Percentiles rank a stretch among this genome's conserved stretches.
Evolutionary conservation across 2,329 filamentous ascomycete species (phyloP).

Genomic region (Clonostachys byssicola): DNA sequence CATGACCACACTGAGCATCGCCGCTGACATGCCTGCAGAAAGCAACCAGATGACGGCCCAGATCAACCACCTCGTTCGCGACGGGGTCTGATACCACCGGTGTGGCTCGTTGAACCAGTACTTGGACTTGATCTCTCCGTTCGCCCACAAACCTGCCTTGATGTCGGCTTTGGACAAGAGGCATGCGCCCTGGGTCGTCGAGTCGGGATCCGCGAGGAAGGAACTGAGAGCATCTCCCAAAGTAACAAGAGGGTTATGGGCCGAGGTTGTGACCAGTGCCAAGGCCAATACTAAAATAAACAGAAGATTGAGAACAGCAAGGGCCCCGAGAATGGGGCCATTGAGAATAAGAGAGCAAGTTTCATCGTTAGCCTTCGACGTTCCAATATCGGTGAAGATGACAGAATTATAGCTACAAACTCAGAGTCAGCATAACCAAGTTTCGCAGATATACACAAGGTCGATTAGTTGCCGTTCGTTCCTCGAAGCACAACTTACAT

Average conservation of each 20-base stretch:
- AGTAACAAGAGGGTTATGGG: constrained; percentile 39
- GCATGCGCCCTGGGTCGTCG: constrained; percentile 34
- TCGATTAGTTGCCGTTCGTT: background rate
- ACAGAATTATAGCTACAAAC: constrained; percentile 43
- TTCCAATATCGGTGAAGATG: constrained; percentile 33
- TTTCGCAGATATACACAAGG: background rate
- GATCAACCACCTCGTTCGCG: constrained; percentile 34
- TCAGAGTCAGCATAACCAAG: constrained; percentile 8
- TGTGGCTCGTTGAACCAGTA: constrained; percentile 33
- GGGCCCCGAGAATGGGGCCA: constrained; percentile 25
- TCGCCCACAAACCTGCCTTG: constrained; percentile 34
- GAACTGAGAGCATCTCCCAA: constrained; percentile 47
- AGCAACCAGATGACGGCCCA: constrained; percentile 30
- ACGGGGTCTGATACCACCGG: constrained; percentile 40
- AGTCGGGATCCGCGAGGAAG: constrained; percentile 40
- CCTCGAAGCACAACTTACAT: constrained; percentile 30
- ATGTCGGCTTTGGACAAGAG: constrained; percentile 43
- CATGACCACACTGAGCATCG: constrained; percentile 30
- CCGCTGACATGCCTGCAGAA: constrained; percentile 28
- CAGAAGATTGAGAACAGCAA: constrained; percentile 35
- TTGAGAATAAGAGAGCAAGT: constrained; percentile 23
- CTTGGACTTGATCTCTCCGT: constrained; percentile 27
- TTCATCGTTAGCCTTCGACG: constrained; percentile 8
- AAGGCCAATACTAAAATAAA: constrained; percentile 34
- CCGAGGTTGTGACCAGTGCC: constrained; percentile 25